Conservation (phyloP, 2,329 filamentous ascomycete species). For the Tolypocladium nubicola region DNA sequence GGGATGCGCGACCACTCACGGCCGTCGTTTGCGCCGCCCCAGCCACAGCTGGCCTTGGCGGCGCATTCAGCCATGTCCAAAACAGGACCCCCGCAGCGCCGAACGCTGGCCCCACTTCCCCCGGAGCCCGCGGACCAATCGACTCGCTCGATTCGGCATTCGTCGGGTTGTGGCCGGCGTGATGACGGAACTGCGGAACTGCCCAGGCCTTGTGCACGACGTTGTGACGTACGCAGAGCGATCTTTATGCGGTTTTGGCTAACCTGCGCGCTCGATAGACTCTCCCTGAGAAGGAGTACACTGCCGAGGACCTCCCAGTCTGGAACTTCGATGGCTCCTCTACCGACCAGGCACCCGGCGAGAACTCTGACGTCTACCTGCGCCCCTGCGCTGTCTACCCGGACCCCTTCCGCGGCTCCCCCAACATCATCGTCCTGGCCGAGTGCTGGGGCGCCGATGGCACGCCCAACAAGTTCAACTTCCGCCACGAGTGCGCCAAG, state of each 20-base stretch:
- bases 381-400: slow-evolving; percentile 81
- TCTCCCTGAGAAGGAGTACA: slow-evolving; percentile 38
- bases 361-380: slow-evolving; percentile 97
- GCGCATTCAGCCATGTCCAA: neutral
- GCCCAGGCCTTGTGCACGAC: neutral
- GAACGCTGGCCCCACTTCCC: neutral
- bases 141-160: neutral
- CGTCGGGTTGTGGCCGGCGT: neutral
- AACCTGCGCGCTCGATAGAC: slow-evolving; percentile 26
- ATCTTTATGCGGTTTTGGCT: neutral
- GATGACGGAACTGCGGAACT: neutral
- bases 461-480: slow-evolving; percentile 97
- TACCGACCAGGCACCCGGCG: slow-evolving; percentile 81
- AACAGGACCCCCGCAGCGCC: neutral
- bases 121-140: neutral
- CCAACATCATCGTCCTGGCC: slow-evolving; percentile 88
- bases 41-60: slow-evolving; percentile 1
- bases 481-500: slow-evolving; percentile 81
- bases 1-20: neutral
- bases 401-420: slow-evolving; percentile 79
- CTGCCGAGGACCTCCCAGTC: slow-evolving; percentile 39
- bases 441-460: slow-evolving; percentile 94
- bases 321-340: slow-evolving; percentile 67
- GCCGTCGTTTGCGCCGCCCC: neutral
- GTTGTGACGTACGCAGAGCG: neutral